Percentiles rank a stretch among this genome's conserved stretches.
Evolutionary conservation across 306 rosid genomes (phyloP).

Genomic region (Pyrus bretschneideri): DNA sequence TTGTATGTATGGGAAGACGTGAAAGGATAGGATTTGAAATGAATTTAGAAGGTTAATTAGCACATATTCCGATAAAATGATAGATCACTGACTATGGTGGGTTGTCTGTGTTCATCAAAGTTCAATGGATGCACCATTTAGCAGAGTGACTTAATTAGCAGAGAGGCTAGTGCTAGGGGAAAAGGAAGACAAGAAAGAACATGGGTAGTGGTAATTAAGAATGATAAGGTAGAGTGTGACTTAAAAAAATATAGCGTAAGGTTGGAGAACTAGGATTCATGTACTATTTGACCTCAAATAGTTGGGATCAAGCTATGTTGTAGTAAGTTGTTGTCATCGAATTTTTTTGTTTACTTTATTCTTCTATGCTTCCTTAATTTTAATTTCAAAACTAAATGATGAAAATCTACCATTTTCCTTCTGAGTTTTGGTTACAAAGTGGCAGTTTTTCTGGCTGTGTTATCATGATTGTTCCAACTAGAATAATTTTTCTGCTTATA

Average conservation of each 20-base stretch:
- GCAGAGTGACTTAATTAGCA: not conserved
- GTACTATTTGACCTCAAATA: too few species aligned
- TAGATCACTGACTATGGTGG: not conserved
- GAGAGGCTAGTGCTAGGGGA: not conserved
- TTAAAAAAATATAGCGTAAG: not conserved
- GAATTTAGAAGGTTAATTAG: not conserved
- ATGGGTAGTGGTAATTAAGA: not conserved
- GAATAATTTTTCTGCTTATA: not conserved
- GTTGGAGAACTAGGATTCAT: too few species aligned
- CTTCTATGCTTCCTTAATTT: not conserved
- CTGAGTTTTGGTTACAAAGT: not conserved
- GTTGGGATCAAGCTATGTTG: not conserved
- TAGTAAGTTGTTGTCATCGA: not conserved
- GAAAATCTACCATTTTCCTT: not conserved
- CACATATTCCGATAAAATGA: not conserved
- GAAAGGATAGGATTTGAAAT: not conserved
- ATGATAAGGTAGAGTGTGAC: too few species aligned
- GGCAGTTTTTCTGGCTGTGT: not conserved
- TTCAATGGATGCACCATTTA: not conserved
- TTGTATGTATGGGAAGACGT: not conserved
- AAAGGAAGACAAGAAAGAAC: not conserved
- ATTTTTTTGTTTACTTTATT: not conserved
- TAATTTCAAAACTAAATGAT: not conserved
- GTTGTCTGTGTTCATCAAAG: not conserved
- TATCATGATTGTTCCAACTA: not conserved